Percentiles rank a stretch among this genome's conserved stretches.
phyloP scores from a whole-genome alignment of 176 grass and related monocot species.

The Triticum timopheevii region DNA sequence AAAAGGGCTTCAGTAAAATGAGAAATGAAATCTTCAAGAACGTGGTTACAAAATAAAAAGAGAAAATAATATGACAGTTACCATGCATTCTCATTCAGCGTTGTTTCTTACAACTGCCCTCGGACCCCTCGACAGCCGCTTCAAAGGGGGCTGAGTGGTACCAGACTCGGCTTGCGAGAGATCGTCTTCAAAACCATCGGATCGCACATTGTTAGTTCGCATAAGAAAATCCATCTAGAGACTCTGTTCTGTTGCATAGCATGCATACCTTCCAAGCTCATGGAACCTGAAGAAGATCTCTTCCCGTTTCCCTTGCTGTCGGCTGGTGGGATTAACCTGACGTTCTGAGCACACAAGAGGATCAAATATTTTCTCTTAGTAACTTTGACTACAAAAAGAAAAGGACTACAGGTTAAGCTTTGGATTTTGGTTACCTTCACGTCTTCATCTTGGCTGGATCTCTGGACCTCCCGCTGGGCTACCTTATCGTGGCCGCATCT shows the following conservation, averaged over 20 bases:
- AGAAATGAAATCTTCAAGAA: not conserved
- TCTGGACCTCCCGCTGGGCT: slow-evolving; percentile 1
- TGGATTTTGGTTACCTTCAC: slow-evolving; percentile 27
- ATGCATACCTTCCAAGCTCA: slow-evolving; percentile 2
- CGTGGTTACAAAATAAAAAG: not conserved
- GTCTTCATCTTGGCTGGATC: slow-evolving; percentile 8
- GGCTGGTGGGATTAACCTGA: not conserved
- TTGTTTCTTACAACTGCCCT: not conserved
- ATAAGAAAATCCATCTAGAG: not conserved
- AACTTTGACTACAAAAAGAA: not conserved
- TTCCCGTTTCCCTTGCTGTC: not conserved
- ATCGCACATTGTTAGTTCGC: not conserved
- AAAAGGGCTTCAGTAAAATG: not conserved
- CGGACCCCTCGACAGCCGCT: slow-evolving; percentile 36
- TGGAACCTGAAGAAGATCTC: slow-evolving; percentile 8
- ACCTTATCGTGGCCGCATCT: slow-evolving; percentile 36
- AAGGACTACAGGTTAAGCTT: not conserved
- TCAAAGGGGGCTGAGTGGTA: slow-evolving; percentile 6
- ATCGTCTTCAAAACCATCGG: slow-evolving; percentile 20
- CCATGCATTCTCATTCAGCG: not conserved
- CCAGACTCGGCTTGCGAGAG: slow-evolving; percentile 19
- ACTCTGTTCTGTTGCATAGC: not conserved
- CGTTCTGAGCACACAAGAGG: not conserved
- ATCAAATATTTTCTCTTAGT: not conserved
- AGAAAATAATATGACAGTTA: not conserved